A percentile compares a stretch with the other conserved stretches of the same genome.
phyloP scores from a whole-genome alignment of 2,329 filamentous ascomycete species.

The Eutypella sp. region DNA sequence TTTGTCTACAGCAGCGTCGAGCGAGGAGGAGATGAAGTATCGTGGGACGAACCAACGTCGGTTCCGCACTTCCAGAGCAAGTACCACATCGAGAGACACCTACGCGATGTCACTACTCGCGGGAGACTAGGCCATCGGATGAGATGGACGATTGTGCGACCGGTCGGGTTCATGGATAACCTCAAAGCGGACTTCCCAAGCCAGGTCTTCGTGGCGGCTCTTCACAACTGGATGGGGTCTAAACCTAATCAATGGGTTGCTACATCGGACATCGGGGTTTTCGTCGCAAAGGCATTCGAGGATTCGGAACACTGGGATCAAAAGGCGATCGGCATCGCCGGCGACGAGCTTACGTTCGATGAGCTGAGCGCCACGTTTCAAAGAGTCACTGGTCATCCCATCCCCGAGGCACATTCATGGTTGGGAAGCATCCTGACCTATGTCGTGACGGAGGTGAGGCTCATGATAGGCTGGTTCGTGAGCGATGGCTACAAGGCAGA shows the following conservation, averaged over 20 bases:
- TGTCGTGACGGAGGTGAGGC: conserved; percentile 23
- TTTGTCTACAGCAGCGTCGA: conserved; percentile 63
- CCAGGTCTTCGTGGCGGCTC: conserved; percentile 31
- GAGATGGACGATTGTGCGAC: conserved; percentile 58
- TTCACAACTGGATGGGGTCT: conserved; percentile 25
- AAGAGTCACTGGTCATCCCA: conserved; percentile 21
- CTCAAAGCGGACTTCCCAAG: conserved; percentile 28
- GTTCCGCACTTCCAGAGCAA: conserved; percentile 61
- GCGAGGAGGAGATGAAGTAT: conserved; percentile 49
- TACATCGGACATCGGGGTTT: conserved; percentile 39
- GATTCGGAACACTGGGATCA: conserved; percentile 31
- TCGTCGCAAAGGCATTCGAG: conserved; percentile 38
- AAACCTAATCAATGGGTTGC: conserved; percentile 38
- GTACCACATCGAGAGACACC: conserved; percentile 55
- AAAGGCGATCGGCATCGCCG: conserved; percentile 36
- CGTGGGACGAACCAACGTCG: conserved; percentile 46
- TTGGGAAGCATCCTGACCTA: conserved; percentile 26
- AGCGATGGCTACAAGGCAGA: conserved; percentile 30
- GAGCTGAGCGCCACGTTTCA: conserved; percentile 24
- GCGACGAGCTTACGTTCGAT: conserved; percentile 37
- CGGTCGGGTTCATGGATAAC: conserved; percentile 60
- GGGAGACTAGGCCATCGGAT: conserved; percentile 34
- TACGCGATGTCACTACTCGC: conserved; percentile 39
- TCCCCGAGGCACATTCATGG: conserved; percentile 23
- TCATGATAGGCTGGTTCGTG: conserved; percentile 33